Conservation (phyloP, 148 eudicot species). For the Camellia japonica region DNA sequence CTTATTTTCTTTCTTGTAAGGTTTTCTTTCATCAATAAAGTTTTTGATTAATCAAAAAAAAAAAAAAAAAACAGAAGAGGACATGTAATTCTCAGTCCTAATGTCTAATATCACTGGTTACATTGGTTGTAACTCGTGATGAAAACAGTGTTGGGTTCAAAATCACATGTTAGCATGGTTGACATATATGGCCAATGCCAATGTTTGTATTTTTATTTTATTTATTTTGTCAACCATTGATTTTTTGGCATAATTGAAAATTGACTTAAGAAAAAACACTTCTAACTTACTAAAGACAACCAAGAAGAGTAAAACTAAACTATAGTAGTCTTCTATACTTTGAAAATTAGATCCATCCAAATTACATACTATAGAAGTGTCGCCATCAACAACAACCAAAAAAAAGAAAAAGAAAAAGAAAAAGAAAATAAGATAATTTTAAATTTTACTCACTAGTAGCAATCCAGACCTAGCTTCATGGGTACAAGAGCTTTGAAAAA, state of each 20-base stretch:
- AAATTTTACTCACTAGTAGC: neutral
- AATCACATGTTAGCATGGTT: neutral
- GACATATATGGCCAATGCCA: neutral
- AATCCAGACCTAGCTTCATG: constrained; percentile 8
- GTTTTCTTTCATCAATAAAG: no score
- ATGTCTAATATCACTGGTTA: no score
- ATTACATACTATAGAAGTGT: neutral
- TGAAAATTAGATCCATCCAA: neutral
- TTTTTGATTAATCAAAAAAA: no score
- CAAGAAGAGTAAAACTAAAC: neutral
- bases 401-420: no score
- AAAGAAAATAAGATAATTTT: neutral
- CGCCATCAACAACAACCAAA: neutral
- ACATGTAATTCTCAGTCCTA: no score
- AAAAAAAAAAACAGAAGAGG: no score
- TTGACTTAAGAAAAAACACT: neutral
- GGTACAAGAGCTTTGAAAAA: neutral
- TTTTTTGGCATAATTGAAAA: neutral
- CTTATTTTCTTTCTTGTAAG: no score
- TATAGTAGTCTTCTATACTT: no score
- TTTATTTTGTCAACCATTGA: no score
- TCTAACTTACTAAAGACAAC: no score
- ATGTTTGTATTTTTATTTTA: neutral
- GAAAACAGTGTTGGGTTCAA: neutral
- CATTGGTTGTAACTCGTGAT: no score